Base-by-base conservation (phyloP, 352 stramenopile genomes). In the Lagenidium sp. region DNA sequence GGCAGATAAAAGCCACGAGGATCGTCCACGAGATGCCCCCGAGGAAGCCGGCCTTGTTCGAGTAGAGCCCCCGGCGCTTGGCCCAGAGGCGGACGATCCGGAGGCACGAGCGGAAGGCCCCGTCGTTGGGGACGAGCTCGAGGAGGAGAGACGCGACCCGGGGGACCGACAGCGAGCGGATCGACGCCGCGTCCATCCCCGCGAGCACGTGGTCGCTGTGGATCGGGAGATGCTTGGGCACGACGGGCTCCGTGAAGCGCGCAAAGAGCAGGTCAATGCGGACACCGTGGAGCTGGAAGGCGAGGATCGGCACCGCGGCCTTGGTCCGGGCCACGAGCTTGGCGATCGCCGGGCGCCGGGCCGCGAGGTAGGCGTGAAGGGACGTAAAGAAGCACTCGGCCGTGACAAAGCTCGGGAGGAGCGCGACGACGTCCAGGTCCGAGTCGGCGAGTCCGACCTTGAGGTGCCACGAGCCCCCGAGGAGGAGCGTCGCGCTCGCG, bases 1-100 rank as follows among this genome's bases (percentile, higher is more conserved):
- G 82, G 38, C 79, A 94, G 13, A 91, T 60, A 37, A 92, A 90
- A 4, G 78, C 83, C 7, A 90, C 82, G 4, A 94, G 57, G 23
- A 94, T 61, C n/a, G 74, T 82, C 79, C 79, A 94, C 28, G 77
- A 90, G 23, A 92, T 77, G 32, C 82, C 82, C 6, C 82, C 79
- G 1, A 94, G 58, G 26, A 79, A 94, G 3, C 82, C 82, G 2
- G 73, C 63, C 45, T 89, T 90, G 65, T 86, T 89, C 44, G 82
- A 92, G 57, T 92, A 91, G 11, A 94, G 30, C 4, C 82, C 82
- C 12, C 82, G 74, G 16, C 68, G 68, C 51, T 63, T 65, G 4
- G 82, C 82, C 82, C 82, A 94, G 0, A 82, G 55, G 0, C 82
- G 82, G 24, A 94, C 59, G 44, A 88, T 70, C 11, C 79, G 77